Evolutionary conservation across 768 basidiomycete species (phyloP).

Genomic region (Lanmaoa rubissima): DNA sequence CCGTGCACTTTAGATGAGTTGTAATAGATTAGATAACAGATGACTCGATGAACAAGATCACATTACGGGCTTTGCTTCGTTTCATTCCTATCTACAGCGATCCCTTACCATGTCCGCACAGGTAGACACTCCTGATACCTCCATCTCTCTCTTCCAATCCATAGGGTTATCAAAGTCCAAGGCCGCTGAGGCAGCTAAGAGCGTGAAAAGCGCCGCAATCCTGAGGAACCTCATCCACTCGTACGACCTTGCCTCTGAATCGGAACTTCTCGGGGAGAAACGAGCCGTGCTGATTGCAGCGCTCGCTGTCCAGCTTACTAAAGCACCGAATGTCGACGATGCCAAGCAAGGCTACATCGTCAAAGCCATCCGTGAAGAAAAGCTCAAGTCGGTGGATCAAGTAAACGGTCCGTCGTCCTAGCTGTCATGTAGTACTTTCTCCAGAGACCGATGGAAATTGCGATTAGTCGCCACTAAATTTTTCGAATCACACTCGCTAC

Average conservation of each 20-base stretch:
- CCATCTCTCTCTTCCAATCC: constrained; percentile 57
- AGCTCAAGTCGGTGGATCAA: constrained; percentile 81
- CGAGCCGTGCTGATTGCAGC: constrained; percentile 67
- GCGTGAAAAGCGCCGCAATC: constrained; percentile 67
- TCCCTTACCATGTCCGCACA: constrained; percentile 15
- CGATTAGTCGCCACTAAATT: constrained; percentile 64
- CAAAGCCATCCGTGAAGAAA: constrained; percentile 65
- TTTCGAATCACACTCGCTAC: constrained; percentile 54
- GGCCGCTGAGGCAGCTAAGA: constrained; percentile 80
- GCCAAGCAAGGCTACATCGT: constrained; percentile 63
- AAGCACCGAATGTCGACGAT: constrained; percentile 47
- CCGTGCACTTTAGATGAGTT: background rate
- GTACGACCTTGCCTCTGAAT: constrained; percentile 40
- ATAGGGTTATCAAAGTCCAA: constrained; percentile 76
- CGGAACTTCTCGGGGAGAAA: constrained; percentile 67
- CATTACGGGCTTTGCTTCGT: background rate
- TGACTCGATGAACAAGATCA: constrained; percentile 5
- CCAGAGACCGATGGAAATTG: constrained; percentile 4
- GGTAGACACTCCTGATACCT: constrained; percentile 10
- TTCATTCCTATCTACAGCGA: background rate
- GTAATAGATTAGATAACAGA: constrained; percentile 25
- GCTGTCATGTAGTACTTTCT: background rate
- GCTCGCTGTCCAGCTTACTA: constrained; percentile 60
- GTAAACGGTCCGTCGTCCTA: constrained; percentile 61
- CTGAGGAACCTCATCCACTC: constrained; percentile 68